Evolutionary conservation across 768 basidiomycete genomes (phyloP).

Genomic region (Podaxis sp.): DNA sequence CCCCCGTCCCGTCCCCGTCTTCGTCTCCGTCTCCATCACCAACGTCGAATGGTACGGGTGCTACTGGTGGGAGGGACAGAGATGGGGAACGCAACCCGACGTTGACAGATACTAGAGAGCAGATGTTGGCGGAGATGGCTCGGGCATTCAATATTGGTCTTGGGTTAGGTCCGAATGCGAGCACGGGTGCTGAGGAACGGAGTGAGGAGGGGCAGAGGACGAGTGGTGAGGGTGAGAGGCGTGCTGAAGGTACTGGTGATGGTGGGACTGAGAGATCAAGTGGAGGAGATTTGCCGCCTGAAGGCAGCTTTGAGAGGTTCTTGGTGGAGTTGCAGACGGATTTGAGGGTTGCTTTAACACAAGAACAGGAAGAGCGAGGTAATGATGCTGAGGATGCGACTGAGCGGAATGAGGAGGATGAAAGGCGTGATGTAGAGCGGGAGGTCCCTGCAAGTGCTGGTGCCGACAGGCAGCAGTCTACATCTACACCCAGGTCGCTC

Average conservation of each 20-base stretch:
- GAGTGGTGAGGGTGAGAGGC: background rate
- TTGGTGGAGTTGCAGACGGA: slow-evolving; percentile 74
- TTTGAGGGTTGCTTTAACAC: slow-evolving; percentile 55
- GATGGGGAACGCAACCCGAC: slow-evolving; percentile 8
- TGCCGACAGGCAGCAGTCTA: background rate
- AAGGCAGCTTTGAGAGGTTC: slow-evolving; percentile 80
- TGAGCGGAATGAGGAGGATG: background rate
- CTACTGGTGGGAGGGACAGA: background rate
- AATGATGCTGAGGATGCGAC: slow-evolving; percentile 3
- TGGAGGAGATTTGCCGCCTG: slow-evolving; percentile 29
- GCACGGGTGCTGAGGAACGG: slow-evolving; percentile 7
- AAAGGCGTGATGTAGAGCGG: background rate
- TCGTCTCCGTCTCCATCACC: background rate
- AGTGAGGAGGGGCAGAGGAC: slow-evolving; percentile 6
- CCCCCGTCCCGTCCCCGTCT: slow-evolving; percentile 7
- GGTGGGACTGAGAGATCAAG: background rate
- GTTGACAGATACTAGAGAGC: slow-evolving; percentile 52
- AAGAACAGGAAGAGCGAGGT: slow-evolving; percentile 11
- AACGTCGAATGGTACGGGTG: background rate
- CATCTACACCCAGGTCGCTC: background rate
- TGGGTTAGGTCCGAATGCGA: slow-evolving; percentile 27
- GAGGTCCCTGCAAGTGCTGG: background rate
- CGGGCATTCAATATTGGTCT: slow-evolving; percentile 74
- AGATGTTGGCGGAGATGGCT: slow-evolving; percentile 79
- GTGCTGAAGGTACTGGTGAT: background rate